Evolutionary conservation across 2,329 filamentous ascomycete genomes (phyloP), one percentile per base, ranked within the genome.

Genomic region (Diaporthe ampelina): DNA sequence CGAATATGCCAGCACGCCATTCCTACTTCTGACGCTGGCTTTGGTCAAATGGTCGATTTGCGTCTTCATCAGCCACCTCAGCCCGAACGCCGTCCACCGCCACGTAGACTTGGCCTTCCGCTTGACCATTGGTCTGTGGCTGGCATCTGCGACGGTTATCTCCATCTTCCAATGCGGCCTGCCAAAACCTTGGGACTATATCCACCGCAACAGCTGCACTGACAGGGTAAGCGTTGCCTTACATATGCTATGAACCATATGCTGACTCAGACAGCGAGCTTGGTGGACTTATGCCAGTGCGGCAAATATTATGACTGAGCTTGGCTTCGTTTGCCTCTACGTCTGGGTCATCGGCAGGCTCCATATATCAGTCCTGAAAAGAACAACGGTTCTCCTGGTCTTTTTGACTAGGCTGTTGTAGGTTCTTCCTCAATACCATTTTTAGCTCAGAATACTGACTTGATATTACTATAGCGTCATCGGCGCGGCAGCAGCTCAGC

Each of bases 1-100:
- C 4, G 68, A 70, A 21, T 70, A 70, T 59, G 54, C 68, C 15
- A 70, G 68, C 11, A 59, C 29, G 2, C 68, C 68, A 17, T 70
- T 70, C 8, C 40, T 70, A 1, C 17, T 70, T 35, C 9, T 70
- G 54, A 70, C 54, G 2, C 9, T 70, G 9, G 68, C 68, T 37
- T 37, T 70, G 15, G 68, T 70, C 17, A 59, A 70, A 15, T 70
- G 68, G 68, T 70, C 68, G 6, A 70, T 70, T 9, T 70, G 68
- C 32, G 68, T 70, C 7, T 70, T 70, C 21, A 70, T 70, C 40
- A 70, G 37, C 43, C 68, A 70, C 29, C 24, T 70, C 40, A 70
- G 68, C 29, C 68, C 68, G 4, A 70, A 43, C 1, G 37, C 68
- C 3, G 26, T 58, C 3, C 40, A 70, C 40, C 68, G 48, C 29